phyloP scores from a whole-genome alignment of 2,329 filamentous ascomycete genomes.

The Tolypocladium inflatum region DNA sequence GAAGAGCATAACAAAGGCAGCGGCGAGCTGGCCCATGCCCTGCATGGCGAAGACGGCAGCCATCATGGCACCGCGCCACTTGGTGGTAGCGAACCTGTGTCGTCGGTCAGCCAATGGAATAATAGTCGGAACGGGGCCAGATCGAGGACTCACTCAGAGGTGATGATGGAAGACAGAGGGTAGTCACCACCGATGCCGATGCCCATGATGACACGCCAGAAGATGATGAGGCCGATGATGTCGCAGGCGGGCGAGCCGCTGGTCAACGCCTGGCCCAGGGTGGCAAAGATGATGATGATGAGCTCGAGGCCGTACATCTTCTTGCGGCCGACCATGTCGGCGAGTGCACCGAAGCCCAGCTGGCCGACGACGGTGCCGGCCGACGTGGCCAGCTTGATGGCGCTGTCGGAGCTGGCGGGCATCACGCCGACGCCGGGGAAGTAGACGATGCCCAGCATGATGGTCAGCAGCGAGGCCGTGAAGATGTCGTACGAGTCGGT shows the following conservation, averaged over 20 bases:
- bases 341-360: constrained; percentile 68
- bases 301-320: constrained; percentile 65
- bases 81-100: constrained; percentile 59
- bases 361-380: constrained; percentile 78
- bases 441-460: constrained; percentile 73
- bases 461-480: constrained; percentile 61
- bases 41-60: constrained; percentile 82
- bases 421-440: constrained; percentile 51
- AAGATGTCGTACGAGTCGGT: constrained; percentile 83
- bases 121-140: neutral
- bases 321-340: constrained; percentile 70
- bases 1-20: constrained; percentile 68
- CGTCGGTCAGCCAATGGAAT: neutral
- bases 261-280: constrained; percentile 60
- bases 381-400: constrained; percentile 78
- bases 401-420: constrained; percentile 60
- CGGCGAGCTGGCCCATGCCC: constrained; percentile 69
- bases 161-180: constrained; percentile 74
- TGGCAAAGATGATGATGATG: constrained; percentile 72
- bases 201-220: constrained; percentile 70
- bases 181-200: constrained; percentile 50
- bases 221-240: constrained; percentile 59
- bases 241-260: constrained; percentile 54
- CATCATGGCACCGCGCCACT: constrained; percentile 83
- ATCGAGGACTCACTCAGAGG: constrained; percentile 51